Evolutionary conservation across 768 basidiomycete genomes (phyloP).

Genomic region (Russula earlei): DNA sequence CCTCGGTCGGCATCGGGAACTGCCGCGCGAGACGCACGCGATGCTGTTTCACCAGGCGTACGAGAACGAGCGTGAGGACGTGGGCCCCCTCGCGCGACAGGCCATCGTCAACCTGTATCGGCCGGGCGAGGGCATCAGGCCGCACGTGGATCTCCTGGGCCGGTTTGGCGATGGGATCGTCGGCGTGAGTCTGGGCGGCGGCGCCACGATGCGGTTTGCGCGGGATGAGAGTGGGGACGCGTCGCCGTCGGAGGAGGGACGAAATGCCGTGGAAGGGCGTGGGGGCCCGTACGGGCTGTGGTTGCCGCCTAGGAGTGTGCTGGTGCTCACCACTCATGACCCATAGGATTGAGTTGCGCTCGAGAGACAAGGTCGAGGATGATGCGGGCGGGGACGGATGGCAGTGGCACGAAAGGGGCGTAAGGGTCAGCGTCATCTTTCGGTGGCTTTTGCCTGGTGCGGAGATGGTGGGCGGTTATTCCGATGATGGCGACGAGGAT

Average conservation of each 20-base stretch:
- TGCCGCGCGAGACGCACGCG: conserved; percentile 40
- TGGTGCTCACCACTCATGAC: conserved; percentile 79
- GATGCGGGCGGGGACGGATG: conserved; percentile 3
- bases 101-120: conserved; percentile 85
- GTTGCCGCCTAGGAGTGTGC: conserved; percentile 64
- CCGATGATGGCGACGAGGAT: background rate
- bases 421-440: conserved; percentile 74
- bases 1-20: conserved; percentile 35
- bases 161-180: conserved; percentile 88
- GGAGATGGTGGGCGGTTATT: conserved; percentile 46
- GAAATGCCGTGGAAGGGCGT: background rate
- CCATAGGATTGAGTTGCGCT: conserved; percentile 70
- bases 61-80: background rate
- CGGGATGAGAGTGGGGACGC: background rate
- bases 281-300: conserved; percentile 41
- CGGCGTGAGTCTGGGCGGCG: conserved; percentile 73
- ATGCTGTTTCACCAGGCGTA: conserved; percentile 49
- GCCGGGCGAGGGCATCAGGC: conserved; percentile 82
- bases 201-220: conserved; percentile 72
- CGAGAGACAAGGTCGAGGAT: conserved; percentile 48
- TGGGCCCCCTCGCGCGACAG: conserved; percentile 49
- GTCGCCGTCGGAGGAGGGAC: no score
- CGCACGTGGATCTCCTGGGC: conserved; percentile 77
- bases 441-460: conserved; percentile 82
- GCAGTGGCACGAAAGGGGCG: conserved; percentile 41